Base-by-base conservation (phyloP, 257 asterid genomes). In the Coffea canephora region DNA sequence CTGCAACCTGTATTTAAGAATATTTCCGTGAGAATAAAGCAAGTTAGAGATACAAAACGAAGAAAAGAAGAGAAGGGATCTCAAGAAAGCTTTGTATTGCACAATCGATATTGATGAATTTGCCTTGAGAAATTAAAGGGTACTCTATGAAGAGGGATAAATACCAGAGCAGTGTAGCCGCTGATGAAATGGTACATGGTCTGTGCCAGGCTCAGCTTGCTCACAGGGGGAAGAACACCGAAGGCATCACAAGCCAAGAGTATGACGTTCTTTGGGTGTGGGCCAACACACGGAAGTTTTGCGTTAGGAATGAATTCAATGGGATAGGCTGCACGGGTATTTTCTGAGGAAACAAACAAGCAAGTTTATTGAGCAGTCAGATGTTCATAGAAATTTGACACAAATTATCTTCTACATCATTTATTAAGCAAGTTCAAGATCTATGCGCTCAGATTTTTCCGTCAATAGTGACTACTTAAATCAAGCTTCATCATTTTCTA, bases 151-250 rank as follows among this genome's bases (percentile, higher is more conserved):
- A 39, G 34, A 39, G 21, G 46, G 57, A 25, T 61, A 46, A 69
- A 49, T 84, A 94, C 98, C 92, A 94, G 84, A 52, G 98, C 98
- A 8, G 98, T 94, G 81, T 94, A 94, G 82, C 98, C 98, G 62
- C 98, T 94, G 84, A 94, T 94, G 87, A 94, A 94, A 86, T 94
- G 98, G 81, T 94, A 94, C 98, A 94, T 94, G 66, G 97, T 91
- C 78, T 94, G 98, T n/a, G 97, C 88, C 86, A 94, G 79, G 89
- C 43, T 90, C 81, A 95, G 84, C 85, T 91, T 95, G 96, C 98
- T 93, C 86, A 95, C 92, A 0, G 98, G 98, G 1, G 98, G 98
- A 3, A 95, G 96, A 87, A 95, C 98, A 5, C 98, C 98, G 55
- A 95, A 95, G 25, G 98, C 98, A 80, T 95, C 98, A 78, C 98